A percentile compares a stretch with the other conserved stretches of the same genome.
Evolutionary conservation across 139 green algal genomes (phyloP).

Genomic region (Zygnema circumcarinatum): DNA sequence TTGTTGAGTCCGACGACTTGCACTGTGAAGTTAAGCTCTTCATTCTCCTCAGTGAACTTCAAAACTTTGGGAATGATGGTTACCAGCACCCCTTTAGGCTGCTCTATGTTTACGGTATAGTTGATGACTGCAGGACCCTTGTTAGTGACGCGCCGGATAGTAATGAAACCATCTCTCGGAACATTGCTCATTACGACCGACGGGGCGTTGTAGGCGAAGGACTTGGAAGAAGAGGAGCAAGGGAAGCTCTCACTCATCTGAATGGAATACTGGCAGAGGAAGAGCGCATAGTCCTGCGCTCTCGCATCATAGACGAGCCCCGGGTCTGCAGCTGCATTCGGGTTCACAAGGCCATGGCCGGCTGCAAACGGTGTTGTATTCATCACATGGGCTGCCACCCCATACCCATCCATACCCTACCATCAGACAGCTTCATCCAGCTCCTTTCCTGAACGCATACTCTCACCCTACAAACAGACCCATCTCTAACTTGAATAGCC

Average conservation of each 20-base stretch:
- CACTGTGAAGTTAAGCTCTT: background rate
- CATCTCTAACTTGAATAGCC: too few species aligned
- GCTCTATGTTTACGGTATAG: background rate
- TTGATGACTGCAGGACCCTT: background rate
- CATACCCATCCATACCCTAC: background rate
- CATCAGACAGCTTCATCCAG: background rate
- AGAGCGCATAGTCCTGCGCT: conserved; percentile 19
- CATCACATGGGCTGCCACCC: background rate
- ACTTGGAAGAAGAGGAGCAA: background rate
- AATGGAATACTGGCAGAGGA: background rate
- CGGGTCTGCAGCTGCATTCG: conserved; percentile 1
- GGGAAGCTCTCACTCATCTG: background rate
- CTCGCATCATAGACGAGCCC: conserved; percentile 35
- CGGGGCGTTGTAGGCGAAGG: conserved; percentile 19
- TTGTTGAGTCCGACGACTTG: background rate
- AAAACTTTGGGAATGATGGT: background rate
- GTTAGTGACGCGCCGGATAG: conserved; percentile 11
- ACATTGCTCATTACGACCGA: conserved; percentile 10
- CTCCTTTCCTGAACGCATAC: too few species aligned
- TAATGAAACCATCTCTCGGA: background rate
- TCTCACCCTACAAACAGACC: too few species aligned
- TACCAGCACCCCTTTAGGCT: background rate
- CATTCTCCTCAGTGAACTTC: background rate
- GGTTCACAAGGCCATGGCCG: conserved; percentile 24
- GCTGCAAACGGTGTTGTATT: background rate